A percentile compares a stretch with the other conserved stretches of the same genome.
Conservation (phyloP, 2,329 filamentous ascomycete genomes). For the Alternaria longipes region DNA sequence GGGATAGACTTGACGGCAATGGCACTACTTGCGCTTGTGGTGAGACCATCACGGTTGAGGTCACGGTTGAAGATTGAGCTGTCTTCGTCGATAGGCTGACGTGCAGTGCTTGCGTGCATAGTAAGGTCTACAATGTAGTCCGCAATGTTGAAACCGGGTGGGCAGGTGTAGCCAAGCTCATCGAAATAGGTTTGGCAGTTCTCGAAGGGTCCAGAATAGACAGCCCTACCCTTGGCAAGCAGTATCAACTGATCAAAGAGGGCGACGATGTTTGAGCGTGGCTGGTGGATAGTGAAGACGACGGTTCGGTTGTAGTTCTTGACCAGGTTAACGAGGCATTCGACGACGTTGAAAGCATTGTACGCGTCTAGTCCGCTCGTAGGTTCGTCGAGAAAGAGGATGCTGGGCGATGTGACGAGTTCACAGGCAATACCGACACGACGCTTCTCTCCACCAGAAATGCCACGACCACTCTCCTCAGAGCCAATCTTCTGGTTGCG, state of each 20-base stretch:
- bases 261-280: constrained; percentile 96
- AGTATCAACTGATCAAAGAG: constrained; percentile 95
- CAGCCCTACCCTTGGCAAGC: constrained; percentile 85
- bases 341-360: constrained; percentile 98
- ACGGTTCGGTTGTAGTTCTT: constrained; percentile 98
- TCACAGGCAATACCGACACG: constrained; percentile 97
- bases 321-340: constrained; percentile 91
- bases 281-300: constrained; percentile 98
- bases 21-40: constrained; percentile 84
- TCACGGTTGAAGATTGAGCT: constrained; percentile 69
- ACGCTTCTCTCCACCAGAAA: constrained; percentile 96
- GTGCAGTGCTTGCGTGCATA: constrained; percentile 83
- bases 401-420: constrained; percentile 94
- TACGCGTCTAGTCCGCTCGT: constrained; percentile 95
- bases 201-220: constrained; percentile 91
- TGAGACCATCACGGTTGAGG: constrained; percentile 69
- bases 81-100: constrained; percentile 64
- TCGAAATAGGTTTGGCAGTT: constrained; percentile 95
- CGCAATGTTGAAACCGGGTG: constrained; percentile 97
- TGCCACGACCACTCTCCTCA: constrained; percentile 92
- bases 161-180: constrained; percentile 88
- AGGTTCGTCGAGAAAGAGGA: constrained; percentile 95
- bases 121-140: constrained; percentile 97
- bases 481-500: constrained; percentile 95
- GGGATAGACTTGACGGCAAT: constrained; percentile 89